Evolutionary conservation across 257 asterid species (phyloP).

Genomic region (Linaria vulgaris): DNA sequence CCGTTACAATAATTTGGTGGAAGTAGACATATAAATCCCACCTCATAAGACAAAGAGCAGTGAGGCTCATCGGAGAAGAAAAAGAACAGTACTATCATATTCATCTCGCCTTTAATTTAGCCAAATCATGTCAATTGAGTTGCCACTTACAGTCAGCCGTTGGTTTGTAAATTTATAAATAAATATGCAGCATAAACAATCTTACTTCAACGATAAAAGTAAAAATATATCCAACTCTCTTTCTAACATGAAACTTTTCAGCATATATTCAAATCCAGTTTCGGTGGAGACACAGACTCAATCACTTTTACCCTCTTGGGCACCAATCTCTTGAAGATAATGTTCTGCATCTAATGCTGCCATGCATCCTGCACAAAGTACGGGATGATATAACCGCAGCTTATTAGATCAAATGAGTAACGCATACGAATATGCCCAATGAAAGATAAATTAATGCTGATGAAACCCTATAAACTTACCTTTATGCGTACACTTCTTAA

Average conservation of each 20-base stretch:
- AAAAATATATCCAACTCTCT: neutral
- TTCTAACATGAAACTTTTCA: neutral
- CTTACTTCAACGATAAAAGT: neutral
- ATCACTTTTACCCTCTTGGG: constrained; percentile 95
- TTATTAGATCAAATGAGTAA: constrained; percentile 22
- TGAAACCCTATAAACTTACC: no score
- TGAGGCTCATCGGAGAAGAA: neutral
- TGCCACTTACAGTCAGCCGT: neutral
- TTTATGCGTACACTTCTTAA: no score
- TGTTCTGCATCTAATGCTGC: constrained; percentile 98
- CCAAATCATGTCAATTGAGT: neutral
- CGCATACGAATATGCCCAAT: neutral
- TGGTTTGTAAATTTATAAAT: neutral
- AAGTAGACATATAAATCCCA: no score
- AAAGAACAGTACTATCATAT: neutral
- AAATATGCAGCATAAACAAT: neutral
- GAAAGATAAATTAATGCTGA: no score
- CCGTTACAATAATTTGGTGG: no score
- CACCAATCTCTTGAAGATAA: constrained; percentile 81
- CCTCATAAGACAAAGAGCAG: no score
- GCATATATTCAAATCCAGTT: constrained; percentile 18
- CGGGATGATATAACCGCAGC: neutral
- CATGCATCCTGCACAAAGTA: constrained; percentile 75
- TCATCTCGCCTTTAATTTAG: neutral
- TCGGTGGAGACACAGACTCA: constrained; percentile 41